Percentiles rank a stretch among this genome's conserved stretches.
Conservation (phyloP, 1,284 basidiomycete genomes). For the Sanghuangporus weigelae region DNA sequence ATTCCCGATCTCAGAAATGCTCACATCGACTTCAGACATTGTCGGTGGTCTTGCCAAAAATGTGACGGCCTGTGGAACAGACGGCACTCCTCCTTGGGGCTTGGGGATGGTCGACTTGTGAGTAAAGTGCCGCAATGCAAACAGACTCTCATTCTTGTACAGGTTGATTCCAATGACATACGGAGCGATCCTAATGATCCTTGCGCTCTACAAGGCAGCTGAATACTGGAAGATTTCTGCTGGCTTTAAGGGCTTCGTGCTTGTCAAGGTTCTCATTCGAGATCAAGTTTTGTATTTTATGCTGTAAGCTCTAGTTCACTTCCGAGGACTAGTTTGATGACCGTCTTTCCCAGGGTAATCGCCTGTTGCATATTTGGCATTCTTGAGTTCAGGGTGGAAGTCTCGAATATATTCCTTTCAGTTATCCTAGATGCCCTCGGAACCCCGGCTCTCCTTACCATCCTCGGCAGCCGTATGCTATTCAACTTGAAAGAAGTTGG, state of each 20-base stretch:
- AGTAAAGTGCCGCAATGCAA: neutral
- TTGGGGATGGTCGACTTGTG: neutral
- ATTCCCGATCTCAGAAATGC: neutral
- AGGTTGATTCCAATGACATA: neutral
- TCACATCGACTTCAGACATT: neutral
- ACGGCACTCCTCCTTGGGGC: neutral
- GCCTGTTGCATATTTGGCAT: neutral
- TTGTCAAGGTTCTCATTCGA: neutral
- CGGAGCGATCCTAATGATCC: neutral
- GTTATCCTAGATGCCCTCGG: neutral
- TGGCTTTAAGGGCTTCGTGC: neutral
- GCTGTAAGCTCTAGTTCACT: neutral
- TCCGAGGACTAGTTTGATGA: neutral
- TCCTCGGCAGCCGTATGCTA: too few species aligned
- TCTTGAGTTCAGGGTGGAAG: neutral
- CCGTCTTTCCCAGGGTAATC: neutral
- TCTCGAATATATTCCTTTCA: neutral
- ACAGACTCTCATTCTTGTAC: neutral
- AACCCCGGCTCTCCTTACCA: neutral
- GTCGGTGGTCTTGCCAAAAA: neutral
- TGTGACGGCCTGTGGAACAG: neutral
- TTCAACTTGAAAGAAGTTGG: too few species aligned
- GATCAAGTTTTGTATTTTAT: neutral
- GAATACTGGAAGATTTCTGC: neutral
- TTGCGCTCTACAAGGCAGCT: neutral